Base-by-base conservation (phyloP, 2,329 filamentous ascomycete species). In the Colletotrichum zoysiae region DNA sequence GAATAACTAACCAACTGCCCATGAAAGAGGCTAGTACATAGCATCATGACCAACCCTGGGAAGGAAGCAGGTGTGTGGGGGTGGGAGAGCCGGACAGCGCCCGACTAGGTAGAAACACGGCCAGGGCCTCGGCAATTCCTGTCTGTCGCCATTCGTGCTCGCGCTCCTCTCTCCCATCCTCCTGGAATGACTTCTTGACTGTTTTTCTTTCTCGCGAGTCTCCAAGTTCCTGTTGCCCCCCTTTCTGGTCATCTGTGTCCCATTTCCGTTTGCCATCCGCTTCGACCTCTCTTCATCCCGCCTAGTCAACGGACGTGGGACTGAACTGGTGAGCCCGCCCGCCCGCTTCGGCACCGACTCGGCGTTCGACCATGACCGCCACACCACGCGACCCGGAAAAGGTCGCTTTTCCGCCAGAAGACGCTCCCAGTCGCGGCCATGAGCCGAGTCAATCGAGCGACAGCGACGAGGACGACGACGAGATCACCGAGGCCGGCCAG, bases 371-470 rank as follows among this genome's bases (percentile, higher is more conserved):
- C 30, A 53, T 57, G 33, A 58, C 57, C 30, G 42, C 55, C 44
- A 72, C 53, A 44, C 46, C 59, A 70, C 70, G 46, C 48, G 70
- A 72, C 55, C 65, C 70, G 40, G 70, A 70, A 72, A 72, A 70
- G 70, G 65, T 65, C 11, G 48, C 59, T 60, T 65, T 72, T 51
- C 70, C 70, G 55, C 46, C 60, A 35, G 65, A 70, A 48, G 57
- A 61, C 30, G 42, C 46, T 55, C 62, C 20, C 1, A 18, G 51
- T 3, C 65, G 55, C 9, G 50, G 60, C 5, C 61, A 73, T 5
- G 70, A 50, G 11, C 70, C 35, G n/a, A 71, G 67, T 51, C 70
- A 58, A 38, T 61, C 61, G 23, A 73, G 59, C 59, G 67, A 63
- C 23, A 71, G 70, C 40, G 56, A 58, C 33, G 53, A 55, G 20